These are phyloP conservation scores for Thermomucor indicae-seudaticae DNA, from an alignment of 371 early-diverging fungal species.

Conservation along the genomic window DNA sequence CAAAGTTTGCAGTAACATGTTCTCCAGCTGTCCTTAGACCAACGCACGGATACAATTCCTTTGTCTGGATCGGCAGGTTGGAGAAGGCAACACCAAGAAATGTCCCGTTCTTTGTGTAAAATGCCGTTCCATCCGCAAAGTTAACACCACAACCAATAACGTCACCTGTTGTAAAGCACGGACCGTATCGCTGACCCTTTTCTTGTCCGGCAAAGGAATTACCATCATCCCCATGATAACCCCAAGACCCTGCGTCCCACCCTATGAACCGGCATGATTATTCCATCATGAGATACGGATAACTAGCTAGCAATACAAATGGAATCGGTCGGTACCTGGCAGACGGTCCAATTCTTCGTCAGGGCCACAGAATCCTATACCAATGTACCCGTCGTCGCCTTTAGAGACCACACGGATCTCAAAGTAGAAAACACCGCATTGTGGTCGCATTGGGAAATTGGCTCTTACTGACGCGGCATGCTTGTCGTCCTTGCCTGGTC, in stretches of 20 bases:
- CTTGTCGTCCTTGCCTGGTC: conserved; percentile 69
- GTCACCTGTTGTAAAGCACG: conserved; percentile 87
- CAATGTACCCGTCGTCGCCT: conserved; percentile 89
- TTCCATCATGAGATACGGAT: not conserved
- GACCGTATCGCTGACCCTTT: conserved; percentile 81
- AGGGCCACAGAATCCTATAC: conserved; percentile 75
- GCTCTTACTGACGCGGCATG: conserved; percentile 83
- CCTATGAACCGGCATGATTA: conserved; percentile 36
- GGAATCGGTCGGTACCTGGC: conserved; percentile 65
- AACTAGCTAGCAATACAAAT: not conserved
- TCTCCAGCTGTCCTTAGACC: conserved; percentile 88
- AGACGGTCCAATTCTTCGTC: conserved; percentile 59
- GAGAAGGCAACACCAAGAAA: conserved; percentile 59
- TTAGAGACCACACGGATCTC: conserved; percentile 80
- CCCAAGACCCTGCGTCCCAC: conserved; percentile 80
- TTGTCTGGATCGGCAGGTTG: conserved; percentile 24
- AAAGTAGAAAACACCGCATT: conserved; percentile 87
- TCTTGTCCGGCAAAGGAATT: conserved; percentile 73
- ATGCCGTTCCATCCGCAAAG: conserved; percentile 67
- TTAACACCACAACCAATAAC: conserved; percentile 90
- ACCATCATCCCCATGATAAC: conserved; percentile 94
- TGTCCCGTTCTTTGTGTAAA: conserved; percentile 90
- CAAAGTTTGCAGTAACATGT: conserved; percentile 85
- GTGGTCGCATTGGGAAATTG: conserved; percentile 78
- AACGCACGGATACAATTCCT: conserved; percentile 77